Evolutionary conservation across 176 grass and related monocot species (phyloP).

Genomic region (Raddia distichophylla): DNA sequence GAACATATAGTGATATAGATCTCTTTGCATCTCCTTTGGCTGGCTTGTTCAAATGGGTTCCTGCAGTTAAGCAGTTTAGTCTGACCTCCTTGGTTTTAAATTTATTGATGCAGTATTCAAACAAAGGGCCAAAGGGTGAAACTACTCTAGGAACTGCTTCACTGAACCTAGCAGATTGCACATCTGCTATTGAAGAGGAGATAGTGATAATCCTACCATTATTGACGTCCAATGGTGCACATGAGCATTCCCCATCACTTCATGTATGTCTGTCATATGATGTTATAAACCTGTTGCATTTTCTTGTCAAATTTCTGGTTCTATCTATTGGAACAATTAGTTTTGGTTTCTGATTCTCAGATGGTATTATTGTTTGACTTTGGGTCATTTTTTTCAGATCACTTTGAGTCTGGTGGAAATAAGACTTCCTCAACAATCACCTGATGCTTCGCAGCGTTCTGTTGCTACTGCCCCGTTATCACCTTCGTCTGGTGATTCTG

Average conservation of each 20-base stretch:
- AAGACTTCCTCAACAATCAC: slow-evolving; percentile 45
- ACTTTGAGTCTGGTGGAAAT: slow-evolving; percentile 58
- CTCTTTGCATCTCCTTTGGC: not conserved
- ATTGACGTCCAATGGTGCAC: slow-evolving; percentile 43
- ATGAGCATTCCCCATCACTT: slow-evolving; percentile 60
- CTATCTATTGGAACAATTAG: slow-evolving; percentile 1
- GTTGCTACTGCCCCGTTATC: slow-evolving; percentile 43
- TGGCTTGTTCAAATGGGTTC: slow-evolving; percentile 13
- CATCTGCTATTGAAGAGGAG: slow-evolving; percentile 59
- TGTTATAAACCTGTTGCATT: slow-evolving; percentile 29
- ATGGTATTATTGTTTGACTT: slow-evolving; percentile 36
- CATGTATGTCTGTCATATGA: slow-evolving; percentile 61
- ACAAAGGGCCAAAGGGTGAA: slow-evolving; percentile 75
- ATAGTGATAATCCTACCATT: slow-evolving; percentile 77
- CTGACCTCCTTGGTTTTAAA: slow-evolving; percentile 20
- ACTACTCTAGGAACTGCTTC: slow-evolving; percentile 65
- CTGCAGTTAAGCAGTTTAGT: slow-evolving; percentile 35
- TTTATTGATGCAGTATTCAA: slow-evolving; percentile 44
- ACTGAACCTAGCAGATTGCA: slow-evolving; percentile 75
- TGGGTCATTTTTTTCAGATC: slow-evolving; percentile 51
- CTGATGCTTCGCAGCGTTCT: slow-evolving; percentile 53
- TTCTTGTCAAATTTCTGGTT: slow-evolving; percentile 21
- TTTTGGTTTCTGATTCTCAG: slow-evolving; percentile 40
- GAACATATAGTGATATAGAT: slow-evolving; percentile 12
- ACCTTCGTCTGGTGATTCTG: slow-evolving; percentile 61